Conservation (phyloP, 495 filamentous ascomycete genomes). For the Xylaria grammica region DNA sequence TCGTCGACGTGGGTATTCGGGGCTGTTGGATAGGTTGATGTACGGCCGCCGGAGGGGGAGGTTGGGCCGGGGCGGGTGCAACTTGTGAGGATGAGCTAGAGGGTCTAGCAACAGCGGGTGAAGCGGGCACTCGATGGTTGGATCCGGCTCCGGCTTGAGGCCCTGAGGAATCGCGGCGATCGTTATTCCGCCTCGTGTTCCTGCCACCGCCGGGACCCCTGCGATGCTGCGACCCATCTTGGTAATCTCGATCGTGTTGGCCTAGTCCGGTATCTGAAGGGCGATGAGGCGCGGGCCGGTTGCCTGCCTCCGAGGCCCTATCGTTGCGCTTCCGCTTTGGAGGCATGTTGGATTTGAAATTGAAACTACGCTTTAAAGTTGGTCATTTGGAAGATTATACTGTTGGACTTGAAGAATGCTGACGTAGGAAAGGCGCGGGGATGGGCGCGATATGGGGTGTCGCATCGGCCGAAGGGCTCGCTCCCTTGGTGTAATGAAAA, state of each 20-base stretch:
- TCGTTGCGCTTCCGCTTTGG: constrained; percentile 62
- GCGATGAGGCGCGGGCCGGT: constrained; percentile 58
- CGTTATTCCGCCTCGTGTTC: constrained; percentile 41
- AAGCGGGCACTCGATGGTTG: constrained; percentile 38
- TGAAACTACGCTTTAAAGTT: constrained; percentile 25
- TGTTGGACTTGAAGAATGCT: constrained; percentile 6
- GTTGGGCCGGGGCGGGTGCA: constrained; percentile 29
- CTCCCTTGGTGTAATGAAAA: not conserved
- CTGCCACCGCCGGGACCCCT: constrained; percentile 45
- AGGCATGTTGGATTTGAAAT: constrained; percentile 45
- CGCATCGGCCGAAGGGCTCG: constrained; percentile 15
- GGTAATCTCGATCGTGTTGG: constrained; percentile 55
- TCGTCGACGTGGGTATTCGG: constrained; percentile 36
- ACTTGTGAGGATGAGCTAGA: constrained; percentile 50
- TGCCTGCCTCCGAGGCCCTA: constrained; percentile 48
- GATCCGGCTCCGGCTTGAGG: constrained; percentile 25
- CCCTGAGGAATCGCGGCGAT: constrained; percentile 52
- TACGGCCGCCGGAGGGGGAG: constrained; percentile 30
- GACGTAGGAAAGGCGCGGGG: constrained; percentile 1
- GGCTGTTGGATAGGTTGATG: constrained; percentile 26
- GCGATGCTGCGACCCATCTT: constrained; percentile 39
- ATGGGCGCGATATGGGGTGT: constrained; percentile 8
- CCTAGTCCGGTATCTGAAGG: constrained; percentile 53
- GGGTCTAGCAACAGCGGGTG: constrained; percentile 47
- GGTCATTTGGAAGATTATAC: constrained; percentile 31